Base-by-base conservation (phyloP, 2,329 filamentous ascomycete species). In the Colletotrichum agaves region DNA sequence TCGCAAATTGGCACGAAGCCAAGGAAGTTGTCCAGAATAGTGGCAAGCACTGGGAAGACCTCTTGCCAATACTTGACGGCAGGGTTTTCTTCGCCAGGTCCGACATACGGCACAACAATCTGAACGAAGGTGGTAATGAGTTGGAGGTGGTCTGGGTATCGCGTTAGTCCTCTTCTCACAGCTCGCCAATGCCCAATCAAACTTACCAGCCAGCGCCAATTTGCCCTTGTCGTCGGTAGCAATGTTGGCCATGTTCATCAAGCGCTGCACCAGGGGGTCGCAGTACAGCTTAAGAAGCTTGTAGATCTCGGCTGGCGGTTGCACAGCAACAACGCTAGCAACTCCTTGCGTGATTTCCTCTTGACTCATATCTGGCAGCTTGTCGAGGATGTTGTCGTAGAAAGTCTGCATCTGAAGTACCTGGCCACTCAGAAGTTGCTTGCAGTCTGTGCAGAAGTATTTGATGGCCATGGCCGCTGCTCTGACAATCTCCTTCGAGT, bases 271-370 rank as follows among this genome's bases (percentile, higher is more conserved):
- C 65, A 99, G 87, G 10, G 96, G 96, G 75, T 98, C 93, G 77
- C 93, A 97, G 82, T 97, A 98, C 52, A 96, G 85, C 82, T 98
- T 97, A 73, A 99, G 85, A 3, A 94, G 90, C 67, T 88, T 88
- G 78, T 97, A 97, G 19, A 94, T 88, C 74, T 97, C 92, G 46
- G 90, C 86, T 23, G 89, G 80, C 5, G 94, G 93, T 76, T 98
- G 94, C 57, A 91, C 93, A 11, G 94, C 92, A 60, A 99, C 90
- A 15, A 99, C 94, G 55, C 90, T 93, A 11, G 96, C 94, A 50
- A 98, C 94, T 71, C 96, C 96, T 77, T 99, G 95, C 0, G 96
- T 98, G 56, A 99, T 88, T 79, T 99, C 96, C 77, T 98, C 94
- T 79, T 98, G 94, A 76, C 95, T 98, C 49, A 89, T 85, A 12